phyloP scores from a whole-genome alignment of 768 basidiomycete species.

The Galerina marginata region DNA sequence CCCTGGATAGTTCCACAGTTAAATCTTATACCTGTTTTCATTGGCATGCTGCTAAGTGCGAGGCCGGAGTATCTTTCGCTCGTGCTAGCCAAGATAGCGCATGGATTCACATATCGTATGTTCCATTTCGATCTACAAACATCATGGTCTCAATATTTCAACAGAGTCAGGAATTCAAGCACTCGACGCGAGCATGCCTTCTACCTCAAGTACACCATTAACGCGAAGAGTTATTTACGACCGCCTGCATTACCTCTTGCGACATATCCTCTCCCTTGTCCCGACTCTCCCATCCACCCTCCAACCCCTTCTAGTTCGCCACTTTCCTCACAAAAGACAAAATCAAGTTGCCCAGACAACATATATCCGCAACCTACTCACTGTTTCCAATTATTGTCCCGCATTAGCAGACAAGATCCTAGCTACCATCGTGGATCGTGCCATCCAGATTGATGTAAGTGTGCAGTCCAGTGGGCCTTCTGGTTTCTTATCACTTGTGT shows the following conservation, averaged over 20 bases:
- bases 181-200: slow-evolving; percentile 59
- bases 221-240: slow-evolving; percentile 87
- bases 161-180: slow-evolving; percentile 77
- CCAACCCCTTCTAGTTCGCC: slow-evolving; percentile 79
- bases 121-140: slow-evolving; percentile 1
- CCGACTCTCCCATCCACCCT: slow-evolving; percentile 91
- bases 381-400: slow-evolving; percentile 84
- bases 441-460: slow-evolving; percentile 93
- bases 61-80: slow-evolving; percentile 89
- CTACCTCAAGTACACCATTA: slow-evolving; percentile 70
- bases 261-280: slow-evolving; percentile 85
- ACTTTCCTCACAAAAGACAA: slow-evolving; percentile 95
- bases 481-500: not conserved
- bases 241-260: slow-evolving; percentile 84
- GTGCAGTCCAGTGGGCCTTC: not conserved
- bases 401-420: slow-evolving; percentile 86
- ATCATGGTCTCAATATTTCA: slow-evolving; percentile 13
- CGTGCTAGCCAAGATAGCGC: slow-evolving; percentile 80
- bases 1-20: slow-evolving; percentile 84
- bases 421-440: slow-evolving; percentile 88
- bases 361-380: slow-evolving; percentile 89
- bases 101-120: slow-evolving; percentile 87
- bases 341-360: slow-evolving; percentile 78
- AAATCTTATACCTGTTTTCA: slow-evolving; percentile 88
- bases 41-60: slow-evolving; percentile 90